phyloP scores from a whole-genome alignment of 129 eudicot species.

The Arctium minus region DNA sequence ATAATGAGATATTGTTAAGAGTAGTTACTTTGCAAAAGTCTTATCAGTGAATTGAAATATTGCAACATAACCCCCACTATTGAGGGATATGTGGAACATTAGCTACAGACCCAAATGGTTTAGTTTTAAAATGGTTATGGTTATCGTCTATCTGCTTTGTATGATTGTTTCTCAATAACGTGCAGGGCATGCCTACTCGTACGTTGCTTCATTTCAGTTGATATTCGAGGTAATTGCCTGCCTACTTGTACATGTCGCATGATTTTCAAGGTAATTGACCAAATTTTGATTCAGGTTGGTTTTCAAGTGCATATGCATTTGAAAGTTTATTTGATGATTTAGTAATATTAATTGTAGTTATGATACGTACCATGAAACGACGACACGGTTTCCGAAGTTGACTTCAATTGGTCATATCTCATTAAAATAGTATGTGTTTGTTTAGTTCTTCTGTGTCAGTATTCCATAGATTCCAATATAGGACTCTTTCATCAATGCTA shows the following conservation, averaged over 20 bases:
- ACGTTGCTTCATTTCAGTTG: no score
- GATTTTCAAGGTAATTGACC: not conserved
- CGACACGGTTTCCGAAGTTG: no score
- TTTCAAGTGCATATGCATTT: not conserved
- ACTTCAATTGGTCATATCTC: no score
- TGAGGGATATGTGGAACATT: not conserved
- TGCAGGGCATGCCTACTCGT: not conserved
- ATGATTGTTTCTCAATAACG: no score
- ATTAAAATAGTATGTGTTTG: no score
- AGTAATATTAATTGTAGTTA: not conserved
- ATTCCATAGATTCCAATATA: not conserved
- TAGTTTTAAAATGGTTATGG: not conserved
- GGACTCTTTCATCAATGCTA: not conserved
- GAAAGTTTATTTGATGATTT: not conserved
- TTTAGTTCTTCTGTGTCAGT: not conserved
- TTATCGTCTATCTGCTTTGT: no score
- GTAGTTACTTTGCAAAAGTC: no score
- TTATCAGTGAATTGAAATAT: no score
- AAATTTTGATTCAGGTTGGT: not conserved
- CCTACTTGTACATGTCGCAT: no score
- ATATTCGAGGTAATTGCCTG: no score
- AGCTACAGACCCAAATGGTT: not conserved
- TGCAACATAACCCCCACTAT: no score
- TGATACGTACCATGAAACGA: not conserved
- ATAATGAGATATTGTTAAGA: no score